These are phyloP conservation scores for Trypanosoma avium DNA, from an alignment of 208 protist genomes.

Conservation along the genomic window DNA sequence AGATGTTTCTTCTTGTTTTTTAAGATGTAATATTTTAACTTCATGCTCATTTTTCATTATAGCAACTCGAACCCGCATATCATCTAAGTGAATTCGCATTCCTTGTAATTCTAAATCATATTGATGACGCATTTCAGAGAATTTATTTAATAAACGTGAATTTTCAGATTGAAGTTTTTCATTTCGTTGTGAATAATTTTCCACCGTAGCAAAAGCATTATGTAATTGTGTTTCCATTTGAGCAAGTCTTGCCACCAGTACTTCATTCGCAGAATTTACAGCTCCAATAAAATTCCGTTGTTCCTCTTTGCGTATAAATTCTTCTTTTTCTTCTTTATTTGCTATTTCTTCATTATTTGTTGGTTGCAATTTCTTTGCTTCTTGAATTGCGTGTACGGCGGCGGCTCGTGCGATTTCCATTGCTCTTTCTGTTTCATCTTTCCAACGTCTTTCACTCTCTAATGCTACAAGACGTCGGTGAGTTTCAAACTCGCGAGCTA, in stretches of 20 bases:
- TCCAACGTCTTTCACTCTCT: slow-evolving; percentile 21
- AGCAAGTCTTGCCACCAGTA: slow-evolving; percentile 8
- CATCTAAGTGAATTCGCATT: slow-evolving; percentile 25
- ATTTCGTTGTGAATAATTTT: slow-evolving; percentile 6
- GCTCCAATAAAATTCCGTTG: not conserved
- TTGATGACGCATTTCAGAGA: slow-evolving; percentile 19
- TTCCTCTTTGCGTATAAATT: not conserved
- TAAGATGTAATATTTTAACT: slow-evolving; percentile 14
- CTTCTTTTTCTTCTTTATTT: not conserved
- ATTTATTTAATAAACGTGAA: not conserved
- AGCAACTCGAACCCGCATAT: slow-evolving; percentile 14
- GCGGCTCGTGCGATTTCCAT: slow-evolving; percentile 15
- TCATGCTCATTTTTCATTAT: slow-evolving; percentile 16
- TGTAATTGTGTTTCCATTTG: slow-evolving; percentile 13
- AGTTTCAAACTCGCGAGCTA: not conserved
- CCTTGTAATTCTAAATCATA: slow-evolving; percentile 27
- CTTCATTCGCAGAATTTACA: slow-evolving; percentile 1
- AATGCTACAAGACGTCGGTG: slow-evolving; percentile 18
- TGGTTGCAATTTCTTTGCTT: not conserved
- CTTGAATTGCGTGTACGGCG: slow-evolving; percentile 11
- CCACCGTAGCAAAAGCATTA: slow-evolving; percentile 4
- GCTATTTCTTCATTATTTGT: not conserved
- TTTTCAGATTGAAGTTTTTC: slow-evolving; percentile 24
- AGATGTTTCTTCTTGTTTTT: slow-evolving; percentile 4
- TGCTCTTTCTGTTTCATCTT: slow-evolving; percentile 9